A percentile compares a stretch with the other conserved stretches of the same genome.
Conservation (phyloP, 1,139 yeast species). For the Debaryomyces robertsiae region DNA sequence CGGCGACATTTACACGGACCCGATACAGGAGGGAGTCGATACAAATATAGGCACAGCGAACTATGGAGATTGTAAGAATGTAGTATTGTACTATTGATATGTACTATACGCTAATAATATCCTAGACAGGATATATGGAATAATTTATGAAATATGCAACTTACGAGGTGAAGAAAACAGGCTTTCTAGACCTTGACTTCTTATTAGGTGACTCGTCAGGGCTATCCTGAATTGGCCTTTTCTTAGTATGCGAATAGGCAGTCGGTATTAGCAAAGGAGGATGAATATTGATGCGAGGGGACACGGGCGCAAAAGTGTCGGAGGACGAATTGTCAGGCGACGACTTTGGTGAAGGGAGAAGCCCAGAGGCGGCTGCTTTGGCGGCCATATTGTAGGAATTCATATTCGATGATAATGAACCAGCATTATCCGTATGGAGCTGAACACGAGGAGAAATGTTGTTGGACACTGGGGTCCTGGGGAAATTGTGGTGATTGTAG, state of each 20-base stretch:
- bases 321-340: slow-evolving; percentile 7
- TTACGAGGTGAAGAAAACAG: slow-evolving; percentile 22
- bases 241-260: slow-evolving; percentile 8
- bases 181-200: slow-evolving; percentile 24
- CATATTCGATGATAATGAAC: slow-evolving; percentile 6
- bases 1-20: slow-evolving; percentile 2
- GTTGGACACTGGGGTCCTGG: slow-evolving; percentile 23
- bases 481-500: slow-evolving; percentile 11
- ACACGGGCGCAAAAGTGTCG: slow-evolving; percentile 5
- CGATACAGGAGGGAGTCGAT: slow-evolving; percentile 3
- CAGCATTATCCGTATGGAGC: slow-evolving; percentile 8
- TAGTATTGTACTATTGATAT: too few species aligned
- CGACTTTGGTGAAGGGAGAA: slow-evolving; percentile 22
- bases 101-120: not conserved
- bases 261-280: slow-evolving; percentile 21
- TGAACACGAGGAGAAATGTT: slow-evolving; percentile 21
- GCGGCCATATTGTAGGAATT: slow-evolving; percentile 3
- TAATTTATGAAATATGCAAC: slow-evolving; percentile 1
- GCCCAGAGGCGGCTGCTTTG: not conserved
- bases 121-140: too few species aligned
- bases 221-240: slow-evolving; percentile 13
- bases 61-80: too few species aligned
- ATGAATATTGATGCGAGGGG: slow-evolving; percentile 17
- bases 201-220: slow-evolving; percentile 19
- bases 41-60: not conserved